Evolutionary conservation across 768 basidiomycete species (phyloP).

Genomic region (Boletus reticuloceps): DNA sequence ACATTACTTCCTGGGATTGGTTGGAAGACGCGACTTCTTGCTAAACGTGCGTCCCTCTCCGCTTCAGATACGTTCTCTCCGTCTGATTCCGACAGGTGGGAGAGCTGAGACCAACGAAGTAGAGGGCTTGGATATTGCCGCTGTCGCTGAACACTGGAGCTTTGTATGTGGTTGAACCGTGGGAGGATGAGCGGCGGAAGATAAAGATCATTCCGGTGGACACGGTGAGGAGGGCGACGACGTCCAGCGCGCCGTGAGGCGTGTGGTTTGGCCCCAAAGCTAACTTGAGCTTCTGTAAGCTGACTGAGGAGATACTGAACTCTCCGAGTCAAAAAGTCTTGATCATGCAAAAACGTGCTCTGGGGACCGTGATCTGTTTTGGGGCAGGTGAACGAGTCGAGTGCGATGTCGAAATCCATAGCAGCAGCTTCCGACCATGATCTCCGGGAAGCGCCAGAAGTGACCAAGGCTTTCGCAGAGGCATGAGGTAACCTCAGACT

Average conservation of each 20-base stretch:
- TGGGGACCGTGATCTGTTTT: constrained; percentile 60
- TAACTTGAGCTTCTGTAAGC: constrained; percentile 14
- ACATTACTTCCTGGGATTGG: constrained; percentile 16
- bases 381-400: constrained; percentile 67
- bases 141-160: constrained; percentile 2
- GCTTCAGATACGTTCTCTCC: constrained; percentile 59
- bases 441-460: constrained; percentile 36
- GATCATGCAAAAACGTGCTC: constrained; percentile 59
- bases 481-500: constrained; percentile 56
- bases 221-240: constrained; percentile 8
- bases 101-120: constrained; percentile 22
- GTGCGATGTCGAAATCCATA: constrained; percentile 47
- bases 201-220: constrained; percentile 52
- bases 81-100: constrained; percentile 59
- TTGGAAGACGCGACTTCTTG: constrained; percentile 57
- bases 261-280: neutral
- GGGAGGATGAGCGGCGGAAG: constrained; percentile 39
- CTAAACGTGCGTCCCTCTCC: constrained; percentile 69
- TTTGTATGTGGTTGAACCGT: constrained; percentile 13
- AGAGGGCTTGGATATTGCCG: constrained; percentile 6
- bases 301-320: constrained; percentile 50
- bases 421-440: constrained; percentile 69
- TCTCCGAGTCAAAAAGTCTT: constrained; percentile 70
- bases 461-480: constrained; percentile 49
- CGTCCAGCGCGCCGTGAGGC: neutral